These are phyloP conservation scores for Botrytis sinoallii DNA, from an alignment of 2,329 filamentous ascomycete genomes.

Conservation along the genomic window DNA sequence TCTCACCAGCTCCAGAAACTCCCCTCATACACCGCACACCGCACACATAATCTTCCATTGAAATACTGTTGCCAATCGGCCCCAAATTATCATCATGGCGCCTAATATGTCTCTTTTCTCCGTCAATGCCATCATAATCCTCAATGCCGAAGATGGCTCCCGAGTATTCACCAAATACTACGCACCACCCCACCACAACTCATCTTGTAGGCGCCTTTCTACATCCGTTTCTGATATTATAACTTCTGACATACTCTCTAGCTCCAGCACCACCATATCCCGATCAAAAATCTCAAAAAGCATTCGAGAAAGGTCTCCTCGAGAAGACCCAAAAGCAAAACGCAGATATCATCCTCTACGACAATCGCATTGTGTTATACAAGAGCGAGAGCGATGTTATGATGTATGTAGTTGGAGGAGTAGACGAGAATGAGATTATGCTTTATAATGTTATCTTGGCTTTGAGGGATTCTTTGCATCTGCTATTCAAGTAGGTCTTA, in stretches of 20 bases:
- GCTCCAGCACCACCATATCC: constrained; percentile 69
- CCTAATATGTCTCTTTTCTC: constrained; percentile 73
- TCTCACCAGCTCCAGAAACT: neutral
- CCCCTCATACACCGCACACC: neutral
- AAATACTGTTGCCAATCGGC: neutral
- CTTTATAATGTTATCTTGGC: constrained; percentile 92
- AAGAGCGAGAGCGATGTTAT: constrained; percentile 98
- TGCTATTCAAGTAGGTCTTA: constrained; percentile 77
- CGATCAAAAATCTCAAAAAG: constrained; percentile 88
- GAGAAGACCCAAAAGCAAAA: constrained; percentile 96
- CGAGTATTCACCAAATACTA: constrained; percentile 96
- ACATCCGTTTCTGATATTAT: constrained; percentile 50
- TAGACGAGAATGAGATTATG: constrained; percentile 95
- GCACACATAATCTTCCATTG: neutral
- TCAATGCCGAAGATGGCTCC: constrained; percentile 82
- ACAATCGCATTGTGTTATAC: constrained; percentile 94
- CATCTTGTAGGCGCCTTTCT: constrained; percentile 22
- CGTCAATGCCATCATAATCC: constrained; percentile 73
- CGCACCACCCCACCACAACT: constrained; percentile 59
- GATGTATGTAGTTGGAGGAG: constrained; percentile 86
- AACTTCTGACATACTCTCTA: neutral
- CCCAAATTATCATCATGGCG: constrained; percentile 53
- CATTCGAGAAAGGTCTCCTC: constrained; percentile 92
- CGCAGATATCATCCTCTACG: constrained; percentile 94
- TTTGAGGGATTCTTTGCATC: constrained; percentile 83